Base-by-base conservation (phyloP, 306 rosid genomes). In the Lotus japonicus region DNA sequence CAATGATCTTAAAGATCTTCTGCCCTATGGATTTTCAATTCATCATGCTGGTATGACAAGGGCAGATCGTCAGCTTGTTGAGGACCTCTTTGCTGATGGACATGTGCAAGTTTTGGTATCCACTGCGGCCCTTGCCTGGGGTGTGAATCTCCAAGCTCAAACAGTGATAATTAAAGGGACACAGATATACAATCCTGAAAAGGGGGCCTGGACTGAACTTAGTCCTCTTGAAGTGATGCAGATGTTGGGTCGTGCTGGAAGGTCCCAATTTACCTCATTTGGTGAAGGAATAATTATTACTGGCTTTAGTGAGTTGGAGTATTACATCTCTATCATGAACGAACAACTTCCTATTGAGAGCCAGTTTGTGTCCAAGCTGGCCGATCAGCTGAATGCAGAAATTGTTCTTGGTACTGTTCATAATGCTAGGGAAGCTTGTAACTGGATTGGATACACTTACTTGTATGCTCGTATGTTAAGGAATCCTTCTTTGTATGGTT, bases 71-170 rank as follows among this genome's bases (percentile, higher is more conserved):
- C 94, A 94, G 77, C 89, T 94, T 68, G 98, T 94, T 74, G 98
- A 94, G 84, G 97, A 86, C 71, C 97, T 94, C 64, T 90, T 94
- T 84, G 90, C 96, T 11, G 95, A 85, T 68, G 97, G 98, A 31
- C 98, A 94, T 74, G 91, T 85, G 28, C 98, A 92, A 83, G 98
- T 92, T 70, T 71, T 92, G 83, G 97, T 92, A 51, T 92, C 98
- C 43, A 92, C 98, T 51, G 98, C 97, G 3, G 90, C 98, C 69
- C 96, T 92, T 79, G 97, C 98, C 51, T 92, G 97, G 98, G 98
- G 97, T 79, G 97, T 90, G 82, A 92, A 92, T 74, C 83, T 92
- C 28, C 97, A 97, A 16, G 98, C 98, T 49, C 97, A 90, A 57
- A 80, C 90, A 16, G 98, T 92, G 59, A 90, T 92, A 45, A 90